Evolutionary conservation across 129 eudicot genomes (phyloP).

Genomic region (carrot (Daucus carota)): DNA sequence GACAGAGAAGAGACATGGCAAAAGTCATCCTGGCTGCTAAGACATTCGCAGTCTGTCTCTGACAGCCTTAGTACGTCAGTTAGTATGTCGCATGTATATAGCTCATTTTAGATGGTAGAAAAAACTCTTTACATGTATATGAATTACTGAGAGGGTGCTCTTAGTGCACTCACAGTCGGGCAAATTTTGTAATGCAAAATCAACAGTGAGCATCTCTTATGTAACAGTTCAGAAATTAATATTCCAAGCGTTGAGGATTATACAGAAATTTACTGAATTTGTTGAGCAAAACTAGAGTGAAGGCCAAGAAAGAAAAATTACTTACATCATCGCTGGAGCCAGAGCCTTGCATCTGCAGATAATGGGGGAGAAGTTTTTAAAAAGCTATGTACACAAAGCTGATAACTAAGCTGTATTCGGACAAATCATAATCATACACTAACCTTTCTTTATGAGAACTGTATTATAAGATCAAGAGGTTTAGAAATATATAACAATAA

Average conservation of each 20-base stretch:
- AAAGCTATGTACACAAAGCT: not conserved
- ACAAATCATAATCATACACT: not conserved
- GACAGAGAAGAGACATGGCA: not conserved
- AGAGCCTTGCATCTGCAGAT: slow-evolving; percentile 22
- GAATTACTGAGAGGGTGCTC: not conserved
- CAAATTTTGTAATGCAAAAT: not conserved
- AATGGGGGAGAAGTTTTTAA: slow-evolving; percentile 2
- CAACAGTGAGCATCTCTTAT: not conserved
- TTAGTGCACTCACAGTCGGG: not conserved
- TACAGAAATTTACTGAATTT: not conserved
- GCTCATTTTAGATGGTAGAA: not conserved
- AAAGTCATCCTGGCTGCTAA: not conserved
- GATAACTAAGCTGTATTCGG: not conserved
- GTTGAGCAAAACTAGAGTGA: not conserved
- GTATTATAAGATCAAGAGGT: too few species aligned
- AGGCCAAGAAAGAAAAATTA: not conserved
- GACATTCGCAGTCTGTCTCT: not conserved
- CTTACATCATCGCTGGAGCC: slow-evolving; percentile 34
- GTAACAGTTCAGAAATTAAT: not conserved
- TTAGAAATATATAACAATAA: not conserved
- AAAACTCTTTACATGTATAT: not conserved
- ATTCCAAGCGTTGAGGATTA: not conserved
- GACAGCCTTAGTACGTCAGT: not conserved
- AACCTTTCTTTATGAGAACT: not conserved
- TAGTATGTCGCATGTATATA: not conserved